phyloP scores from a whole-genome alignment of 768 basidiomycete species.

The Boletales sp. region DNA sequence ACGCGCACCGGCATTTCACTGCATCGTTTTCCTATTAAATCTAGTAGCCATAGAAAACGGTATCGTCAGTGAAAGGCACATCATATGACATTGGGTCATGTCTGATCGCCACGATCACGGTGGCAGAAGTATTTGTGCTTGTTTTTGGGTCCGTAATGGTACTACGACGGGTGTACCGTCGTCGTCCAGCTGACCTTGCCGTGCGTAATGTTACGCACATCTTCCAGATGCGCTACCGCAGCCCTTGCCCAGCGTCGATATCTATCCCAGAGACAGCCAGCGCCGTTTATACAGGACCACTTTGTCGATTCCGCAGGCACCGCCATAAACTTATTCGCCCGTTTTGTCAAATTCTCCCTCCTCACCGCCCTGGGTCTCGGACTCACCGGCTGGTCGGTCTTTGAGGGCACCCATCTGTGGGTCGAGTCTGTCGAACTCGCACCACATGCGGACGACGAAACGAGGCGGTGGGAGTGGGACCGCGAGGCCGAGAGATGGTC shows the following conservation, averaged over 20 bases:
- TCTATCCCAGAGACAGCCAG: not conserved
- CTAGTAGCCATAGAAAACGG: no score
- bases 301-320: constrained; percentile 34
- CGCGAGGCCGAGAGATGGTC: constrained; percentile 60
- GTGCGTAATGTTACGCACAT: constrained; percentile 12
- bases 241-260: constrained; percentile 3
- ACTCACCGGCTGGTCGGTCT: constrained; percentile 43
- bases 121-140: no score
- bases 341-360: constrained; percentile 49
- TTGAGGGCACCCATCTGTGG: constrained; percentile 58
- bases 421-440: constrained; percentile 56
- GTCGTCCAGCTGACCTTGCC: no score
- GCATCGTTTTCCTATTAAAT: no score
- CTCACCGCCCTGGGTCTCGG: constrained; percentile 43
- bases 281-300: constrained; percentile 30
- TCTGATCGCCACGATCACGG: no score
- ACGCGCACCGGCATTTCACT: constrained; percentile 5
- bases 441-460: constrained; percentile 48
- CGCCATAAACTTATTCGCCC: constrained; percentile 42
- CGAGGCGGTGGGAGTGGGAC: constrained; percentile 65
- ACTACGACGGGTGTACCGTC: no score
- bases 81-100: no score
- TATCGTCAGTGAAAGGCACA: no score
- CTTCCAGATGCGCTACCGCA: constrained; percentile 1
- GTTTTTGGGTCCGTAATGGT: not conserved